Base-by-base conservation (phyloP, 2,329 filamentous ascomycete species). In the Cladosporium sp. region DNA sequence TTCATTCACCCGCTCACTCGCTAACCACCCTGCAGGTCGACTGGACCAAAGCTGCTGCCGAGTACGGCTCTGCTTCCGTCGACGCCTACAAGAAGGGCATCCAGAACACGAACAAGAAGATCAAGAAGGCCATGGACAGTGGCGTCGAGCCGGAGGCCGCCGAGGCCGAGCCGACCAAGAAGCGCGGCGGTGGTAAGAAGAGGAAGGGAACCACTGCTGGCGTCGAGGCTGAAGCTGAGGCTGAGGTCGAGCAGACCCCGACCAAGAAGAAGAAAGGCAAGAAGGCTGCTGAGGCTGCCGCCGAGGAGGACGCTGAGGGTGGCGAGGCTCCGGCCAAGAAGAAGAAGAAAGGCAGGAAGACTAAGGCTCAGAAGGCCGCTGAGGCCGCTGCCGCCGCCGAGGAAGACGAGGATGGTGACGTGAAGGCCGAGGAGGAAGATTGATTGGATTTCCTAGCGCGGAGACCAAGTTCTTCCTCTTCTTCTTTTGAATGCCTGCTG, bases 31-130 rank as follows among this genome's bases (percentile, higher is more conserved):
- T 4, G 2, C 59, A 68, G 63, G 49, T 63, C 59, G 57, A 71
- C 60, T 71, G 68, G 68, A 61, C 65, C 17, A 65, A 62, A 35
- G 68, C 66, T 35, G 60, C 64, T 34, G 35, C 32, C n/a, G 65
- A 65, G 20, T 70, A 61, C 59, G 66, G 64, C 34, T 61, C 64
- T 20, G 64, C 63, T 24, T 65, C 60, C 44, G 61, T 64, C 19
- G 61, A 64, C 1, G 64, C 60, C 61, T 64, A 70, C 61, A 68
- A 62, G 53, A 58, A 59, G 12, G 58, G 53, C 10, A 39, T 64
- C 32, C 45, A 49, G 47, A 69, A 66, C 56, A 52, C 57, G 7
- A 34, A 64, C 47, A 70, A 66, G 63, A 71, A 71, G 62, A 54
- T 71, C 44, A 59, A 66, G 56, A 60, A 63, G 22, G 65, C 65